phyloP scores from a whole-genome alignment of 1,284 basidiomycete species.

The Hemileccinum hortonii region DNA sequence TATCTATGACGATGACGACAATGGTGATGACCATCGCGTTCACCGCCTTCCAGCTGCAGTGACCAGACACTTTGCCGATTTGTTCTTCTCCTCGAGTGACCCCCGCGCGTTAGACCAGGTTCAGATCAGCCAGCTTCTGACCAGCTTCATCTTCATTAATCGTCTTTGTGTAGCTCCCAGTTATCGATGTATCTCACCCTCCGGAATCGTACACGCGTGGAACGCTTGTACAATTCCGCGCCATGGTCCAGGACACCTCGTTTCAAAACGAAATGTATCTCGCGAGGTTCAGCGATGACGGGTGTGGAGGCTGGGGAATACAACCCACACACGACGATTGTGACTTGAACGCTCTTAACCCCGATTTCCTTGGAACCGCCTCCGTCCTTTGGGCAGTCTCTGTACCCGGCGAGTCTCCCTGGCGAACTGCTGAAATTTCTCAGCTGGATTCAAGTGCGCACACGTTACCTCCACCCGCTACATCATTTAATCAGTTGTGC shows the following conservation, averaged over 20 bases:
- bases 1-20: slow-evolving; percentile 35
- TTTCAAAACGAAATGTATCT: slow-evolving; percentile 70
- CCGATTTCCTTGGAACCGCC: slow-evolving; percentile 58
- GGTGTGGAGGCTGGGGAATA: slow-evolving; percentile 71
- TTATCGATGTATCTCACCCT: slow-evolving; percentile 46
- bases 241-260: slow-evolving; percentile 81
- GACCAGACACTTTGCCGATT: slow-evolving; percentile 46
- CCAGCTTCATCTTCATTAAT: slow-evolving; percentile 1
- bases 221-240: slow-evolving; percentile 64
- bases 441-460: slow-evolving; percentile 29
- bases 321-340: slow-evolving; percentile 34
- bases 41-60: slow-evolving; percentile 48
- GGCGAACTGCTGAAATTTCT: slow-evolving; percentile 43
- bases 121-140: neutral
- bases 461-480: neutral
- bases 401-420: slow-evolving; percentile 62
- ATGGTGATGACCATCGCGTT: slow-evolving; percentile 9
- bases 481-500: slow-evolving; percentile 2
- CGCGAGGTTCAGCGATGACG: slow-evolving; percentile 40
- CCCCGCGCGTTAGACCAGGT: slow-evolving; percentile 46
- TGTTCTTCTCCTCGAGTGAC: slow-evolving; percentile 41
- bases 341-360: slow-evolving; percentile 37
- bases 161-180: slow-evolving; percentile 49
- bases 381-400: slow-evolving; percentile 67
- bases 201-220: slow-evolving; percentile 48